Evolutionary conservation across 2,329 filamentous ascomycete genomes (phyloP), one percentile per base, ranked within the genome.

Genomic region (Leptographium radiaticola): DNA sequence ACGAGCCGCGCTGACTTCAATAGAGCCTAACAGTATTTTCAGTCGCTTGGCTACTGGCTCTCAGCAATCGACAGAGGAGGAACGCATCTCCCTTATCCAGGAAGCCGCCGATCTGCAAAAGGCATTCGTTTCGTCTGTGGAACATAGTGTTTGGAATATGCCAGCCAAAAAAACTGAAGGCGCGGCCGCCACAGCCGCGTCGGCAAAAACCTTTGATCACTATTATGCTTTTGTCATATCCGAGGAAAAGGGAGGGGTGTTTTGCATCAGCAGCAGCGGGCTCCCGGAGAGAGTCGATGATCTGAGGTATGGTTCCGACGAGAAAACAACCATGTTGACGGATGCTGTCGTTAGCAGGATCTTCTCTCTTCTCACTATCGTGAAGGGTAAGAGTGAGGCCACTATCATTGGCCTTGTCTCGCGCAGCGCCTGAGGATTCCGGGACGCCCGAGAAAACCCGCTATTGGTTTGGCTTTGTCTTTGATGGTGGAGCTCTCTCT

Each of bases 211-310:
- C 30, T 36, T 42, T 2, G 39, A 30, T 20, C 49, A 20, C 9
- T 55, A 48, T 20, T 55, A 46, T 12, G 47, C 34, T 3, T 56
- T 56, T 33, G 49, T 52, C 33, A 16, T 42, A 7, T 31, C 52
- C 8, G 20, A 18, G 4, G 5, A 12, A 2, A 52, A 44, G 1
- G 38, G 38, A 10, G 9, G 9, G 2, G 13, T 56, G 2, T 40
- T 38, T 36, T 18, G 36, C 4, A 46, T 56, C n/a, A 51, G 47
- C 44, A 31, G 16, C 36, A 10, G 10, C 33, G n/a, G 16, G 6
- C 34, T 33, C 30, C 34, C 34, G 4, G 13, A 42, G 20, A 18
- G 31, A n/a, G 16, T 48, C 15, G 43, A 53, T 20, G 16, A 4
- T 15, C 31, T 33, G 40, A 1, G 20, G 15, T 13, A 25, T 13